A percentile compares a stretch with the other conserved stretches of the same genome.
Evolutionary conservation across 2,329 filamentous ascomycete genomes (phyloP).

Genomic region (Microsporum audouinii): DNA sequence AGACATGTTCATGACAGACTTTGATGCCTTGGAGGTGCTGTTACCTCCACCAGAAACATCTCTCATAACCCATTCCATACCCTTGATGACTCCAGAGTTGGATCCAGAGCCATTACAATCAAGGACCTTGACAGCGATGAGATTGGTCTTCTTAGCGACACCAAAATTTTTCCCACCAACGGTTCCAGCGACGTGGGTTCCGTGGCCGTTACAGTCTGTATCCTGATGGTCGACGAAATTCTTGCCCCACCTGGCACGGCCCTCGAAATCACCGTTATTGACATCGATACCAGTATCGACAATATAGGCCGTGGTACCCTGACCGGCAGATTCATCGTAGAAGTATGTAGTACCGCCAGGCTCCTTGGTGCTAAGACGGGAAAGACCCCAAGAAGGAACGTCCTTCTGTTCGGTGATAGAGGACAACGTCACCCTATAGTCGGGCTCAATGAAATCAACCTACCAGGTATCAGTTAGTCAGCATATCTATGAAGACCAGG

Average conservation of each 20-base stretch:
- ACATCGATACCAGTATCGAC: conserved; percentile 32
- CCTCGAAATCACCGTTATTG: conserved; percentile 26
- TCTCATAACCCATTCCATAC: conserved; percentile 34
- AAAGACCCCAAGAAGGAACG: conserved; percentile 27
- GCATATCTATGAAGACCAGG: conserved; percentile 16
- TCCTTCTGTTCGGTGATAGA: conserved; percentile 15
- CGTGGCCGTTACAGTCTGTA: conserved; percentile 25
- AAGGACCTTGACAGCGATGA: conserved; percentile 42
- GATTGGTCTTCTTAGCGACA: conserved; percentile 27
- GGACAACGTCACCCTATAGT: conserved; percentile 7
- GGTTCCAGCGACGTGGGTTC: conserved; percentile 31
- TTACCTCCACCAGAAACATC: conserved; percentile 21
- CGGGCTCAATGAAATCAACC: conserved; percentile 15
- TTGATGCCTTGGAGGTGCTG: conserved; percentile 22
- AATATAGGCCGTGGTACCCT: conserved; percentile 28
- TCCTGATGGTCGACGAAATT: conserved; percentile 20
- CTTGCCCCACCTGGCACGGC: conserved; percentile 27
- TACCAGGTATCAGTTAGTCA: conserved; percentile 1
- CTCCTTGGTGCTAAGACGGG: conserved; percentile 23
- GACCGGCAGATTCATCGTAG: conserved; percentile 28
- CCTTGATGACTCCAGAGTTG: conserved; percentile 38
- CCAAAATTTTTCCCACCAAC: conserved; percentile 26
- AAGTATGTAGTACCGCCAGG: conserved; percentile 21
- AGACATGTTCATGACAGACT: conserved; percentile 27
- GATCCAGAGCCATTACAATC: conserved; percentile 36